Conservation (phyloP, 2,329 filamentous ascomycete genomes). For the Colletotrichum abscissum region DNA sequence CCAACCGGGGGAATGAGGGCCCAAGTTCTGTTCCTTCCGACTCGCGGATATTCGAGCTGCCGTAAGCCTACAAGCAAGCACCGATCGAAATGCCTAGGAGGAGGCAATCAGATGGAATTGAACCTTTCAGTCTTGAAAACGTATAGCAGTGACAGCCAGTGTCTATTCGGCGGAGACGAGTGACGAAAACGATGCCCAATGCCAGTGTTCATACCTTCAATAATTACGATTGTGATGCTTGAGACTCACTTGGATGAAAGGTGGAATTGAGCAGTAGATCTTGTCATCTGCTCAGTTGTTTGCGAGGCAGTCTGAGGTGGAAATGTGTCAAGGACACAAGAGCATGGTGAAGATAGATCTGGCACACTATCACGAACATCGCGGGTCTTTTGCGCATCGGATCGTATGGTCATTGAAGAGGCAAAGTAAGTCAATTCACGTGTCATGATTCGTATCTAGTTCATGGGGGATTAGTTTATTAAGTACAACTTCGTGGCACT, state of each 20-base stretch:
- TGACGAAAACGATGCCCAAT: too few species aligned
- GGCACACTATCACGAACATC: not conserved
- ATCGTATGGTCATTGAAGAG: not conserved
- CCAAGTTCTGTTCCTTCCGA: not conserved
- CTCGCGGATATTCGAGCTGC: not conserved
- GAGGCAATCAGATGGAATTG: too few species aligned
- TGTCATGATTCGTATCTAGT: slow-evolving; percentile 23
- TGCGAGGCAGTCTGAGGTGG: not conserved
- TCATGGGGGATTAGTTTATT: slow-evolving; percentile 27
- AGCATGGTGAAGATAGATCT: not conserved
- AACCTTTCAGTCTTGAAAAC: too few species aligned
- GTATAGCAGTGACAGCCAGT: too few species aligned
- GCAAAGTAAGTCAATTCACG: not conserved
- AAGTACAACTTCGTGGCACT: slow-evolving; percentile 21
- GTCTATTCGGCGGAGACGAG: too few species aligned
- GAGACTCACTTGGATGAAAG: too few species aligned
- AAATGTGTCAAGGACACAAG: not conserved
- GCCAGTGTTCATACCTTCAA: too few species aligned
- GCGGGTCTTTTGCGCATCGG: too few species aligned
- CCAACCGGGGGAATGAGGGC: not conserved
- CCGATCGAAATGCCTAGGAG: too few species aligned
- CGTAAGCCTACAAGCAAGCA: not conserved
- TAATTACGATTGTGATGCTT: too few species aligned
- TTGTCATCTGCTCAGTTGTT: not conserved
- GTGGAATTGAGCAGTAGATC: too few species aligned